Evolutionary conservation across 768 basidiomycete species (phyloP), one percentile per base, ranked within the genome.

Genomic region (Podaxis sp.): DNA sequence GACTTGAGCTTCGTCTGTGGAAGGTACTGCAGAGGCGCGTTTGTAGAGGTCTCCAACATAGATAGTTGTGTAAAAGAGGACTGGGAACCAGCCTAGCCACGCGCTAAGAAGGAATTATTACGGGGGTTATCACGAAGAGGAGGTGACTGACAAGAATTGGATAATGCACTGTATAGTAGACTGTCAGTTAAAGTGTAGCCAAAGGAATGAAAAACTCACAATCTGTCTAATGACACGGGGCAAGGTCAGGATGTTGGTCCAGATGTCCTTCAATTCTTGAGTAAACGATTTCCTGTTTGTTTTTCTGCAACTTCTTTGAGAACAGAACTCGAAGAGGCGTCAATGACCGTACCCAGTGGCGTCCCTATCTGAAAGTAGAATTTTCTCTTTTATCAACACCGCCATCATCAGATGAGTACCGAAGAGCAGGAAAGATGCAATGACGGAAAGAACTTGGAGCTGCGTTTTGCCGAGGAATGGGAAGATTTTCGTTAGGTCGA

Each of bases 71-170:
- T 94, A 96, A 75, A 96, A 95, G 1, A 96, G 80, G 26, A 95
- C 76, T 0, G 96, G 95, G 70, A 96, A 97, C 96, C 96, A 98
- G 7, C 86, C 91, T 63, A 95, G 80, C 87, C 87, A 96, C 12
- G 87, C 83, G 64, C 92, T 93, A 61, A 11, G 15, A 17, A 38
- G 22, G 9, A 48, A 26, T 28, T 49, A 36, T 52, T 24, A 57
- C 22, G 19, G 8, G 49, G 51, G 3, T 53, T 11, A 38, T 40
- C n/a, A 4, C 57, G 57, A 52, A 2, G 38, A 39, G 6, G 22
- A 44, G 38, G n/a, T 6, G 28, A 75, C 87, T 68, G 71, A 92
- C 88, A 93, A 92, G 73, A 92, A 90, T 75, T 93, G 90, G 19
- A 92, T 86, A 30, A 89, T 74, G 66, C 85, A 93, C 92, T 93